phyloP scores from a whole-genome alignment of 2,329 filamentous ascomycete species.

The Colletotrichum scovillei region DNA sequence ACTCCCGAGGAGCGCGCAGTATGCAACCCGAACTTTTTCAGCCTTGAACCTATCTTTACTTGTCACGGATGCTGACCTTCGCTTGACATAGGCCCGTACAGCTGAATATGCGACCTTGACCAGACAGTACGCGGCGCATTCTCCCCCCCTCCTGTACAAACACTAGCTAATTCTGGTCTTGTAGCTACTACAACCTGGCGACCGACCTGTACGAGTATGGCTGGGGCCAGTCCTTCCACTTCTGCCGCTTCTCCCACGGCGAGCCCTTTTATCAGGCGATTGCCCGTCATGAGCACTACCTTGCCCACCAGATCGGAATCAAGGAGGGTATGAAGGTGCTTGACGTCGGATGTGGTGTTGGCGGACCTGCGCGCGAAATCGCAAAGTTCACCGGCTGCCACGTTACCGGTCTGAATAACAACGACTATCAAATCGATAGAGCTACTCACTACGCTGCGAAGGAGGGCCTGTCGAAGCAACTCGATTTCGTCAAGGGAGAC shows the following conservation, averaged over 20 bases:
- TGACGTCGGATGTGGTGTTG: conserved; percentile 96
- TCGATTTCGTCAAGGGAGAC: conserved; percentile 89
- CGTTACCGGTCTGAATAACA: conserved; percentile 93
- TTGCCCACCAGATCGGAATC: conserved; percentile 86
- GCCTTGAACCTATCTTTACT: background rate
- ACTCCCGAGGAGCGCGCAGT: conserved; percentile 79
- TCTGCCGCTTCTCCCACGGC: conserved; percentile 88
- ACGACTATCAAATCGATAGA: conserved; percentile 95
- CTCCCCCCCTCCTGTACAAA: background rate
- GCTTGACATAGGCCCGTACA: conserved; percentile 69
- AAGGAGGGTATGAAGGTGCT: conserved; percentile 85
- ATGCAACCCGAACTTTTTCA: conserved; percentile 39
- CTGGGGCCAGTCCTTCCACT: conserved; percentile 94
- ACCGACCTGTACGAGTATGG: conserved; percentile 95
- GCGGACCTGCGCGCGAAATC: conserved; percentile 93
- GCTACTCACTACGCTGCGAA: conserved; percentile 83
- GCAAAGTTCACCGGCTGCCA: conserved; percentile 91
- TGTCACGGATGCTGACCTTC: conserved; percentile 7
- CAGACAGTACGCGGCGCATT: conserved; percentile 73
- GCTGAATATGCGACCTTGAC: conserved; percentile 90
- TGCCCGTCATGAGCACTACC: conserved; percentile 94
- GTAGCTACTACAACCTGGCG: conserved; percentile 89
- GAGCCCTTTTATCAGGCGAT: conserved; percentile 90
- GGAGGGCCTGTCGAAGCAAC: conserved; percentile 80
- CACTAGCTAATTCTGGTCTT: conserved; percentile 12